Evolutionary conservation across 2,329 filamentous ascomycete genomes (phyloP), one percentile per base, ranked within the genome.

Genomic region (Botrytis aclada): DNA sequence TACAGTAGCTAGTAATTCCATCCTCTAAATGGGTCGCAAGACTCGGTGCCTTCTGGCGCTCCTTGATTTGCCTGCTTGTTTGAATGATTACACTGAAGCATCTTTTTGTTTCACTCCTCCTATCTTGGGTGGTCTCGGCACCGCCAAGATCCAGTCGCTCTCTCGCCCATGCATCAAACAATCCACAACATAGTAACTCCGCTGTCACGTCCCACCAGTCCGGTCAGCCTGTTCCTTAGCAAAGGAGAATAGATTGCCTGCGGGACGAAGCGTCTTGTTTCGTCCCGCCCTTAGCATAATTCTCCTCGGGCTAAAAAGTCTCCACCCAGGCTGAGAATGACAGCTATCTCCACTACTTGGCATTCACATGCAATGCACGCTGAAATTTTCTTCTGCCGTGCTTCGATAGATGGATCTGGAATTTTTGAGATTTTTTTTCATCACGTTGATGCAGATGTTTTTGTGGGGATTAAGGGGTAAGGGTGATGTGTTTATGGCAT

Each of bases 1-100:
- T 56, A 69, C 25, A 41, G n/a, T 69, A 69, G 65, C 65, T 69
- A 69, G 47, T 29, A 69, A 69, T 56, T 58, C 65, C 65, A 69
- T 56, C 65, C 12, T 56, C 65, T 69, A 16, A 56, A 69, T 56
- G 65, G 54, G 65, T 69, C 65, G 65, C 51, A 69, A 69, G 65
- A 69, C 65, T 69, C 65, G 12, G 65, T 69, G 65, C 65, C 65
- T 29, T 41, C 34, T 56, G 65, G 65, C 65, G 39, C 65, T 56
- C n/a, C 51, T 25, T 56, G 65, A 56, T 69, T 41, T 41, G 65
- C 65, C 41, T 41, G n/a, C 7, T 41, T 39, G 25, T 32, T 37
- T 56, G 37, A n/a, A 41, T 69, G 34, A 56, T 54, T 25, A 25
- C n/a, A 39, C 29, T 12, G 45, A 54, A 67, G 45, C 45, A 41